Percentiles rank a stretch among this genome's conserved stretches.
These are phyloP conservation scores for Wickerhamiella occidentalis DNA, from an alignment of 805 yeast genomes.

Conservation along the genomic window DNA sequence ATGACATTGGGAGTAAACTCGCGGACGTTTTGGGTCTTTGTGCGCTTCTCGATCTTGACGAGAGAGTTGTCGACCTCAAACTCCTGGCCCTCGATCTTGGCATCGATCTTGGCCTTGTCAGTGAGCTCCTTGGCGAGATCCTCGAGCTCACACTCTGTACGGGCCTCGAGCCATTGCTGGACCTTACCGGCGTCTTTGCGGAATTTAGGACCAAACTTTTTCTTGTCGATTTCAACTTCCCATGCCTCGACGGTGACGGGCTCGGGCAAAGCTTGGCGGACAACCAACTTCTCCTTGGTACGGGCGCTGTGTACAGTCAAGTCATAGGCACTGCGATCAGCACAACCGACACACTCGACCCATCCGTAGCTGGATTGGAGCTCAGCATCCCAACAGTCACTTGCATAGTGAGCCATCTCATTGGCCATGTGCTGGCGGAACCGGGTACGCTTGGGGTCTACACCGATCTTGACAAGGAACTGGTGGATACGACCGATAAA, in stretches of 20 bases:
- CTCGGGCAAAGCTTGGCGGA: conserved; percentile 75
- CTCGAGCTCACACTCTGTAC: conserved; percentile 79
- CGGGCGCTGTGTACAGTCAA: conserved; percentile 88
- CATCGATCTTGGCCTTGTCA: conserved; percentile 48
- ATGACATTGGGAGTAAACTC: conserved; percentile 95
- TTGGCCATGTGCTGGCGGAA: conserved; percentile 98
- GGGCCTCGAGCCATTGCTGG: conserved; percentile 59
- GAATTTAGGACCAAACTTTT: conserved; percentile 95
- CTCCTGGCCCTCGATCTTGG: conserved; percentile 50
- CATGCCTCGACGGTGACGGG: conserved; percentile 72
- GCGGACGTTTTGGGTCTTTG: conserved; percentile 78
- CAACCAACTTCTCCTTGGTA: conserved; percentile 90
- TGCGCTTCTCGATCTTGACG: conserved; percentile 63
- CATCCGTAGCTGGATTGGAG: conserved; percentile 92
- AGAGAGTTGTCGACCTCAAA: conserved; percentile 65
- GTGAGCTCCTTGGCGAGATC: conserved; percentile 57
- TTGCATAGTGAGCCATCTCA: conserved; percentile 99
- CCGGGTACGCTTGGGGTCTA: conserved; percentile 68
- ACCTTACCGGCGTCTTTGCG: conserved; percentile 93
- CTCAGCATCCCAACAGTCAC: conserved; percentile 99
- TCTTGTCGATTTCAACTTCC: conserved; percentile 82
- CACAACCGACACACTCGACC: conserved; percentile 99
- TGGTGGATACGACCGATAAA: conserved; percentile 85
- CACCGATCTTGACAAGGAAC: conserved; percentile 82
- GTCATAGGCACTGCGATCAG: conserved; percentile 97